phyloP scores from a whole-genome alignment of 306 rosid species.

The Lathyrus tuberosus region DNA sequence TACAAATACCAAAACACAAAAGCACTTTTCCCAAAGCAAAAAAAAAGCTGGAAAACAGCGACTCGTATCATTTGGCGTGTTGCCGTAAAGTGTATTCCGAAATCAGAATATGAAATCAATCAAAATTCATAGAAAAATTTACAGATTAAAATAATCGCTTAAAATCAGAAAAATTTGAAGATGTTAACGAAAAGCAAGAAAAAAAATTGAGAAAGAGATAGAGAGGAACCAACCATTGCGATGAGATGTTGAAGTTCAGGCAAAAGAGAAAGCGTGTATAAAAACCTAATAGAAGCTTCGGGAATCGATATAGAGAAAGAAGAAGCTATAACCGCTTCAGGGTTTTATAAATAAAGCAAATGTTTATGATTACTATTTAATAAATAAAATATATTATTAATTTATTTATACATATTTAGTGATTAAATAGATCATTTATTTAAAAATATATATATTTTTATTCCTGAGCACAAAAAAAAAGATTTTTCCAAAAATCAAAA shows the following conservation, averaged over 20 bases:
- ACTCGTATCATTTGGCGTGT: neutral
- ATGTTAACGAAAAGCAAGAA: neutral
- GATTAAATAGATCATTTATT: no score
- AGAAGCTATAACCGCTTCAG: neutral
- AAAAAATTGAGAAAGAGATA: neutral
- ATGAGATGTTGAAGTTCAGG: slow-evolving; percentile 19
- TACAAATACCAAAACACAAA: neutral
- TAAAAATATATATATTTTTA: no score
- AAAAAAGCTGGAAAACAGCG: neutral
- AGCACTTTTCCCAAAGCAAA: neutral
- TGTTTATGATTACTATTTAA: no score
- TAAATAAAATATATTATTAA: no score
- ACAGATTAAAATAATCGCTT: neutral
- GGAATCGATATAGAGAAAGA: neutral
- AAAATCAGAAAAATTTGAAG: neutral
- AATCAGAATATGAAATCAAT: neutral
- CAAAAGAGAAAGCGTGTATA: neutral
- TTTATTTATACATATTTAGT: no score
- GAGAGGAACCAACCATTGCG: slow-evolving; percentile 21
- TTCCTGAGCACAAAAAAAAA: no score
- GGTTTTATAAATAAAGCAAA: no score
- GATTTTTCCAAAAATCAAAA: neutral
- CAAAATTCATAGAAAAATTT: neutral
- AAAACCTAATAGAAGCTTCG: slow-evolving; percentile 25
- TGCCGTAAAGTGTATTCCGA: neutral